Base-by-base conservation (phyloP, 176 grass and related monocot genomes). In the Triticum dicoccoides region DNA sequence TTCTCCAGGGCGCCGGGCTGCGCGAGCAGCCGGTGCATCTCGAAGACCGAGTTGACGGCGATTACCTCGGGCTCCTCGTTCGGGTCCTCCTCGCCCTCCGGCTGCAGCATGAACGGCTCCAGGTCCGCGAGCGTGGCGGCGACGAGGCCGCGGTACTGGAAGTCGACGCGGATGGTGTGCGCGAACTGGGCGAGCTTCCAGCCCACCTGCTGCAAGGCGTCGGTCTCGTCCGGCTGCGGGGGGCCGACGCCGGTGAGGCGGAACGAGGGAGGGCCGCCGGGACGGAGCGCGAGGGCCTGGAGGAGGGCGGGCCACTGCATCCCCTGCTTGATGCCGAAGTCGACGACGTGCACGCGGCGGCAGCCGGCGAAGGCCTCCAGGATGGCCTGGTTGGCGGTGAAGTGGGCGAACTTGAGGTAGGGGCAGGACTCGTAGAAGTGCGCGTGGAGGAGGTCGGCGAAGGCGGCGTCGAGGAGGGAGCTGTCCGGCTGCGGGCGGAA, bases 371-470 rank as follows among this genome's bases (percentile, higher is more conserved):
- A 98, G 15, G 93, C 96, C 86, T 98, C 96, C 34, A 98, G 89
- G 87, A 98, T 96, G 18, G 96, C 96, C 61, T 98, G 96, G 82
- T 98, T 98, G 0, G 96, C 96, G 42, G 96, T 98, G 92, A 98
- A 98, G 89, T 98, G 96, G n/a, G 96, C 96, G 66, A 98, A 98
- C 87, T 98, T 98, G 88, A 98, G 93, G 86, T 98, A 98, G 69
- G 96, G 96, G 78, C 93, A 94, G 20, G 92, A 92, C 83, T 98
- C 96, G 87, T 98, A 98, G 88, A 98, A 98, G 90, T 98, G 96
- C 5, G 86, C 44, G 86, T 98, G 91, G 29, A 98, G 92, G 21
- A 94, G 88, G 85, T 98, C 96, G 13, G 83, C 91, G 69, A 98
- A 88, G 85, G 91, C 86, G 41, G 95, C 88, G 75, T 98, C 92